Evolutionary conservation across 768 basidiomycete genomes (phyloP), one percentile per base, ranked within the genome.

Genomic region (Xerocomus spinulosus): DNA sequence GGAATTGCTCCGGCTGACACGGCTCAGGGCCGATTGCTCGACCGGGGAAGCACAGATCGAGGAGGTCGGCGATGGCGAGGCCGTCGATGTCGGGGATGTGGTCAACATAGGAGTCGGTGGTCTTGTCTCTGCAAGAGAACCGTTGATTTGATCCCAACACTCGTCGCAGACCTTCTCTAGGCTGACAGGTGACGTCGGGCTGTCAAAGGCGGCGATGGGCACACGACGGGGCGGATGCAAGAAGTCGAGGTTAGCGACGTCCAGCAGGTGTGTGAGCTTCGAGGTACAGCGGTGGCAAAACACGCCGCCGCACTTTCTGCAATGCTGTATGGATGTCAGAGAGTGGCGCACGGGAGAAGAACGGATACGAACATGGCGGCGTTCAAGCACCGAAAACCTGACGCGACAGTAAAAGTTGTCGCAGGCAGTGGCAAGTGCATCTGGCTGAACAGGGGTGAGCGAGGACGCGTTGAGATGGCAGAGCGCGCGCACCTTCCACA

Each of bases 291-390:
- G 64, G 40, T 65, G 64, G 68, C 88, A 91, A 63, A 82, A 89
- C 25, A 90, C 70, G 52, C 85, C 86, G 42, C 88, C 88, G 55
- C 88, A 90, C 62, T 89, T 90, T 63, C 88, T 79, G 67, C 88
- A 91, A 51, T 91, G 88, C 83, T 86, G 60, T 33, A 46, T 51
- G 42, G 46, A 48, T 47, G 57, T 58, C 52, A 66, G 58, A 38
- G 30, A 14, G 18, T 24, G 41, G 15, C 8, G 41, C 25, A 34
- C 30, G 45, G 46, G n/a, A 28, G 28, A 39, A 51, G 9, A 42
- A 38, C 9, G 17, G 25, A 39, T 14, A 75, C 83, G 58, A 60
- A 86, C 84, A 61, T 91, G 87, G 69, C 81, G 80, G 52, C 87
- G 84, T 53, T 87, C 83, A 36, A 83, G 76, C 50, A 90, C 62